A percentile compares a stretch with the other conserved stretches of the same genome.
Evolutionary conservation across 176 grass and related monocot genomes (phyloP).

Genomic region (Paspalum vaginatum): DNA sequence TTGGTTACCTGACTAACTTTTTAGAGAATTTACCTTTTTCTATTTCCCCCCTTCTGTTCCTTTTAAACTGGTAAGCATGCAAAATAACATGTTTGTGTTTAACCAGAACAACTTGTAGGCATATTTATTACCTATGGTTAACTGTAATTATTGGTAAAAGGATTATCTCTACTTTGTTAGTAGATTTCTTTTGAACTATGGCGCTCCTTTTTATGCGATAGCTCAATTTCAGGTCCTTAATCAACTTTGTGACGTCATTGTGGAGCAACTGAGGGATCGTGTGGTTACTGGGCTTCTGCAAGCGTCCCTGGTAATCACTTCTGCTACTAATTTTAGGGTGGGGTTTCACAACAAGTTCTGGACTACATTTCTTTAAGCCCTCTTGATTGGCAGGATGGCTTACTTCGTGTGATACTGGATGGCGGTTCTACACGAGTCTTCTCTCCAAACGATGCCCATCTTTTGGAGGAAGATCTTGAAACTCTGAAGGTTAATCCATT

Average conservation of each 20-base stretch:
- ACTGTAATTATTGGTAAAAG: slow-evolving; percentile 18
- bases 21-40: neutral
- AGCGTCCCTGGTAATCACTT: slow-evolving; percentile 83
- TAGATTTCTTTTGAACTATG: slow-evolving; percentile 30
- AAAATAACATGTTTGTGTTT: slow-evolving; percentile 26
- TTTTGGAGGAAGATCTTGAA: slow-evolving; percentile 97
- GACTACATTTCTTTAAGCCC: slow-evolving; percentile 30
- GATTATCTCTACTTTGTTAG: slow-evolving; percentile 2
- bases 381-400: slow-evolving; percentile 71
- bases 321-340: slow-evolving; percentile 21
- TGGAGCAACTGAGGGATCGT: slow-evolving; percentile 91
- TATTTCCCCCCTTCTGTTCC: neutral
- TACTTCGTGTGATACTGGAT: slow-evolving; percentile 95
- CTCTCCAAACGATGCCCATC: slow-evolving; percentile 65
- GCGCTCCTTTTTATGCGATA: slow-evolving; percentile 26
- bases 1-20: slow-evolving; percentile 23
- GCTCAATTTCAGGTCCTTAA: slow-evolving; percentile 73
- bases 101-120: slow-evolving; percentile 17
- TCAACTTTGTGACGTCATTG: slow-evolving; percentile 84
- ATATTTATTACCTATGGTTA: neutral
- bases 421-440: slow-evolving; percentile 89
- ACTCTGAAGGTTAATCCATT: slow-evolving; percentile 78
- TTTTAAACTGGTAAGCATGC: neutral
- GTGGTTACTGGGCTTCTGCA: slow-evolving; percentile 96
- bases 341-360: slow-evolving; percentile 20